phyloP scores from a whole-genome alignment of 2,329 filamentous ascomycete genomes.

The Alternaria incomplexa region DNA sequence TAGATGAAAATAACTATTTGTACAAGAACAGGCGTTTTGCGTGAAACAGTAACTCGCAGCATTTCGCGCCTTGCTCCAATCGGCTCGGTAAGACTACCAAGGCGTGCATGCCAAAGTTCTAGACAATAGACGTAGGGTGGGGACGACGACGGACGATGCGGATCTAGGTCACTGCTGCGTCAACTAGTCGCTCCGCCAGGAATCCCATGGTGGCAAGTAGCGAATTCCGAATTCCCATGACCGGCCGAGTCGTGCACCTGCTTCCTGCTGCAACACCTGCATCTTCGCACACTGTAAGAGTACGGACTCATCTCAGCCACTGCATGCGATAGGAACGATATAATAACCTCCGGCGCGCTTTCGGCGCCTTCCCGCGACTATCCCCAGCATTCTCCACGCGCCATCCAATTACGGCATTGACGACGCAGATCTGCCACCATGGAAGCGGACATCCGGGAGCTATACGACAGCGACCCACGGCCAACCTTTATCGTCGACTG shows the following conservation, averaged over 20 bases:
- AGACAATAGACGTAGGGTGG: not conserved
- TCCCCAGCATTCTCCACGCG: not conserved
- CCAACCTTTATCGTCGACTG: constrained; percentile 22
- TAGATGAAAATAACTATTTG: not conserved
- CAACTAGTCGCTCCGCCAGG: constrained; percentile 5
- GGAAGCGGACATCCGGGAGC: constrained; percentile 10
- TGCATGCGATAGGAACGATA: not conserved
- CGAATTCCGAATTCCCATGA: not conserved
- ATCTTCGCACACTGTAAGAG: not conserved
- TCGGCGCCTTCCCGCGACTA: not conserved
- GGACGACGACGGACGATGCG: not conserved
- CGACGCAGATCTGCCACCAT: constrained; percentile 11
- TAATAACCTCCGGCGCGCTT: not conserved
- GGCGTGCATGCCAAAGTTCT: not conserved
- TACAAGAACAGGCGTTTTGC: not conserved
- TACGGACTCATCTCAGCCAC: not conserved
- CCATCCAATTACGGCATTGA: constrained; percentile 2
- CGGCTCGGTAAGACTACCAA: not conserved
- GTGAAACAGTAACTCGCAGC: not conserved
- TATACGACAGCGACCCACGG: constrained; percentile 19
- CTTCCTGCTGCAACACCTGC: not conserved
- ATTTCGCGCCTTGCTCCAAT: not conserved
- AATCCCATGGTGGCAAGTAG: not conserved
- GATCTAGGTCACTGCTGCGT: not conserved
- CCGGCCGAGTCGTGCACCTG: not conserved